Percentiles rank a stretch among this genome's conserved stretches.
Conservation (phyloP, 768 basidiomycete genomes). For the Psilocybe tampanensis region DNA sequence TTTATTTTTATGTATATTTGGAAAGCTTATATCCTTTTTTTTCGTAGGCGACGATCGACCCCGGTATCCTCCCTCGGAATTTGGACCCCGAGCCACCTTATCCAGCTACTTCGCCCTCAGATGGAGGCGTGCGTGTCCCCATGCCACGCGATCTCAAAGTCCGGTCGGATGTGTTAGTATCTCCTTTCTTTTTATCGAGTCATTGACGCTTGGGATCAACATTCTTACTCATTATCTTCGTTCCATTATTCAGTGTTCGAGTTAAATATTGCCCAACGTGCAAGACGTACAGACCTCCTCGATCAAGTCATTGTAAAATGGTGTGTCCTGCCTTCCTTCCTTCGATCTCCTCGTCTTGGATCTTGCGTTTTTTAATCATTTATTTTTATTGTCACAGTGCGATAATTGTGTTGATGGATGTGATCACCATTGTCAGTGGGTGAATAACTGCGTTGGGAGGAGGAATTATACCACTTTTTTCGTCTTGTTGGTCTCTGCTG, state of each 20-base stretch:
- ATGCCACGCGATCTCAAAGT: constrained; percentile 84
- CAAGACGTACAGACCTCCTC: constrained; percentile 87
- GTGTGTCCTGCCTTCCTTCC: constrained; percentile 40
- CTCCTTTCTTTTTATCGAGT: too few species aligned
- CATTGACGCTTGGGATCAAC: too few species aligned
- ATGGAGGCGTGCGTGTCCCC: constrained; percentile 62
- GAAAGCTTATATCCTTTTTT: neutral
- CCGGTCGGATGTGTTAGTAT: constrained; percentile 70
- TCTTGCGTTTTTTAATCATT: neutral
- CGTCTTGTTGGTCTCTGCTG: constrained; percentile 74
- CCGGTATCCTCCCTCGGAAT: constrained; percentile 88
- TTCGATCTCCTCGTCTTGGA: neutral
- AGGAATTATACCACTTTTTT: constrained; percentile 97
- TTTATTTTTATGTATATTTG: neutral
- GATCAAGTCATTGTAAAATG: constrained; percentile 96
- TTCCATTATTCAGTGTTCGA: constrained; percentile 60
- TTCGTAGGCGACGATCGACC: constrained; percentile 72
- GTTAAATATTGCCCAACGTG: constrained; percentile 96
- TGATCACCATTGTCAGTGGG: constrained; percentile 90
- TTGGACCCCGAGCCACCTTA: constrained; percentile 87
- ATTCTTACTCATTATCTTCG: too few species aligned
- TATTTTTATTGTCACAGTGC: constrained; percentile 52
- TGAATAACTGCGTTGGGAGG: constrained; percentile 95
- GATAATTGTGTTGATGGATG: constrained; percentile 98
- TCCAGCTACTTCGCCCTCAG: constrained; percentile 61